Evolutionary conservation across 306 rosid genomes (phyloP), one percentile per base, ranked within the genome.

Genomic region (Crataegus laevigata): DNA sequence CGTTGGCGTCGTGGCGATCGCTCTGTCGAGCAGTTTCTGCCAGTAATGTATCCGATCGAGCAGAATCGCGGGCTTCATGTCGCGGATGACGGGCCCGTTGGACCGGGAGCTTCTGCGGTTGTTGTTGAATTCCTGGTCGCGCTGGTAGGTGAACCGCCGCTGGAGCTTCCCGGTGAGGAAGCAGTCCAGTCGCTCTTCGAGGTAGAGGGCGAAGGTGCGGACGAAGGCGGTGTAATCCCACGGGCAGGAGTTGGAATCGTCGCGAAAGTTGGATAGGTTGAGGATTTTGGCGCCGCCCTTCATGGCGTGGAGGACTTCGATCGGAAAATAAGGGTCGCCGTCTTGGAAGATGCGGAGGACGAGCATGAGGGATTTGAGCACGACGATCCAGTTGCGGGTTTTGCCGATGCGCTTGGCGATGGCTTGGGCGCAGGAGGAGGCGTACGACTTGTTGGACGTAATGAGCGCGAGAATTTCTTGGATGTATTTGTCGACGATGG

Each of bases 81-180:
- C 96, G 9, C 75, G 78, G 3, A 87, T 87, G 11, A 87, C 13
- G 5, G 83, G 86, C 24, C 89, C 90, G 28, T 55, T 74, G 0
- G 66, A 45, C 4, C 73, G 28, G 2, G 72, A 69, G 52, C 30
- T 47, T 0, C 42, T 72, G 1, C 81, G 82, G 18, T 26, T 52
- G 25, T 8, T 78, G 52, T 75, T 72, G 30, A 9, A 47, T 61
- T 58, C 77, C 4, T 68, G 77, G 1, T 60, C 60, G 2, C 78
- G 50, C 30, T 36, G 65, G 24, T 87, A 69, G 0, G 43, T 74
- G 82, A 81, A 74, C 1, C 96, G 81, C 1, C 90, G 74, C 72
- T 94, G 97, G 55, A 91, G 94, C 72, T 90, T 91, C 9, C 96
- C 98, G 0, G 93, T 87, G 21, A 94, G 75, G 67, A 94, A 88